phyloP scores from a whole-genome alignment of 495 filamentous ascomycete genomes.

The Xylaria palmicola region DNA sequence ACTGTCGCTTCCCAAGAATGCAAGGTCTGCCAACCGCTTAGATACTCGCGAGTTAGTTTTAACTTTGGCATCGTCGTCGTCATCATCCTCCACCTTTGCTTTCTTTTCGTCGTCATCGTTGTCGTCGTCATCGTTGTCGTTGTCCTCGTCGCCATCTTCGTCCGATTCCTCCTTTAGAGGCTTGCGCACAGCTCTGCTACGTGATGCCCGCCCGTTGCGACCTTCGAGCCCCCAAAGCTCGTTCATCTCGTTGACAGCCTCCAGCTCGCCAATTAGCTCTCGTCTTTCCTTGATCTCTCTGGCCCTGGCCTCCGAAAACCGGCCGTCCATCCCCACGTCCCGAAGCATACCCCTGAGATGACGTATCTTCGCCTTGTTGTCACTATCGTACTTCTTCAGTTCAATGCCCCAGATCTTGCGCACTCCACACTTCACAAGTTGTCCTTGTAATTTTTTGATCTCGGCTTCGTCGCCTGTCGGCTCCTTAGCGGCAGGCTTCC shows the following conservation, averaged over 20 bases:
- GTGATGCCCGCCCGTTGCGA: conserved; percentile 31
- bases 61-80: conserved; percentile 22
- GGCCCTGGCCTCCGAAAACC: conserved; percentile 81
- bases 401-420: conserved; percentile 89
- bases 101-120: conserved; percentile 33
- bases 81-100: conserved; percentile 23
- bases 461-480: conserved; percentile 68
- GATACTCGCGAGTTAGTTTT: conserved; percentile 28
- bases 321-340: conserved; percentile 82
- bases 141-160: conserved; percentile 33
- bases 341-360: conserved; percentile 76
- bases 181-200: conserved; percentile 32
- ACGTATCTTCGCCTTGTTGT: conserved; percentile 72
- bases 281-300: conserved; percentile 79
- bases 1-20: conserved; percentile 45
- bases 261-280: conserved; percentile 79
- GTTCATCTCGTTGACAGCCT: conserved; percentile 74
- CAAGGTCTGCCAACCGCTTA: conserved; percentile 41
- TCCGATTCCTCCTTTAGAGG: conserved; percentile 30
- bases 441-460: conserved; percentile 87
- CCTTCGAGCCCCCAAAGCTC: conserved; percentile 67
- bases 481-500: conserved; percentile 40
- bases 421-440: conserved; percentile 88
- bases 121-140: conserved; percentile 30
- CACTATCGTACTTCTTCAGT: conserved; percentile 68